Conservation (phyloP, 805 yeast genomes). For the Pachysolen tannophilus region DNA sequence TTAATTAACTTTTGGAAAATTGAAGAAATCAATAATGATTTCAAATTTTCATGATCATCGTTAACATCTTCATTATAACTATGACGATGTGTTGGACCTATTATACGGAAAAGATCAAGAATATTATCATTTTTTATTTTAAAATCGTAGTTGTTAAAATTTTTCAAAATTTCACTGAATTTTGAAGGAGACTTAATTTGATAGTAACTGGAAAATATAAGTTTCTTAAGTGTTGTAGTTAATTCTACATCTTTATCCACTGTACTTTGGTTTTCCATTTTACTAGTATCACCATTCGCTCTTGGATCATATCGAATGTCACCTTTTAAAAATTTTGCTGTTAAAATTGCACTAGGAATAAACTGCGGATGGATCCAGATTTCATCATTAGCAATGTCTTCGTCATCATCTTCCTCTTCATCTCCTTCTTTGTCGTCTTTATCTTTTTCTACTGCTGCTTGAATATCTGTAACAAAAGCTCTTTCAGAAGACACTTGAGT, state of each 20-base stretch:
- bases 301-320: conserved; percentile 16
- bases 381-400: conserved; percentile 6
- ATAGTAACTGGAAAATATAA: conserved; percentile 16
- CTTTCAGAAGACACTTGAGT: no score
- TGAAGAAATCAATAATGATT: neutral
- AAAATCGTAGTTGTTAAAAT: neutral
- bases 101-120: neutral
- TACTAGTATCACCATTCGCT: no score
- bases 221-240: conserved; percentile 15
- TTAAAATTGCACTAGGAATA: conserved; percentile 21
- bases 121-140: neutral
- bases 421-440: neutral
- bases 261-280: no score
- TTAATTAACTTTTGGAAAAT: conserved; percentile 11
- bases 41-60: neutral
- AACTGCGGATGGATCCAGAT: conserved; percentile 27
- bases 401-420: conserved; percentile 3
- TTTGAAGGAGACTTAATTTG: neutral
- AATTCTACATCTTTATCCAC: conserved; percentile 12
- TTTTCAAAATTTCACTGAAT: neutral
- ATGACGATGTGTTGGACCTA: neutral
- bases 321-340: conserved; percentile 16
- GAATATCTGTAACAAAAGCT: neutral
- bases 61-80: no score
- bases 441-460: neutral